Evolutionary conservation across 495 filamentous ascomycete genomes (phyloP).

Genomic region (Neurospora sp.): DNA sequence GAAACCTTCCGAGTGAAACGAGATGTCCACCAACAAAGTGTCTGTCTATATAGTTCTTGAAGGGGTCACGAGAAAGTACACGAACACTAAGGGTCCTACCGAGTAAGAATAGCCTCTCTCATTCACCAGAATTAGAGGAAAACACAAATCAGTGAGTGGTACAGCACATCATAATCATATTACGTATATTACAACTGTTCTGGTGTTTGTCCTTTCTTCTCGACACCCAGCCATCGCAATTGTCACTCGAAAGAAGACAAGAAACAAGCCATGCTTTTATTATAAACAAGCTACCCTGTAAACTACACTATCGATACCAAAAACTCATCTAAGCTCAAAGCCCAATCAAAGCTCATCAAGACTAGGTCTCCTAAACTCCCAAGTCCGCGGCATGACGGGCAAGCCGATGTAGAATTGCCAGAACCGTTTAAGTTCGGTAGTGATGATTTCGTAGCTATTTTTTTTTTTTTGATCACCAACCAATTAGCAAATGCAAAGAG

Average conservation of each 20-base stretch:
- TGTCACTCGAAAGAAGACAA: not conserved
- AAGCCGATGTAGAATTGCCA: slow-evolving; percentile 75
- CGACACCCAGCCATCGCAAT: too few relatives aligned
- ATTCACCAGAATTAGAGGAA: not conserved
- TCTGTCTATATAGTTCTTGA: too few relatives aligned
- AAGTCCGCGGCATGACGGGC: slow-evolving; percentile 57
- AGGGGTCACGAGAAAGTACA: too few relatives aligned
- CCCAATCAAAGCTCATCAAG: slow-evolving; percentile 38
- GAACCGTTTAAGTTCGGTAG: slow-evolving; percentile 49
- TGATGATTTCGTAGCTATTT: slow-evolving; percentile 48
- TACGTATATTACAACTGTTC: too few relatives aligned
- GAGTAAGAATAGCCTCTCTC: too few relatives aligned
- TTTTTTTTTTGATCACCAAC: not conserved
- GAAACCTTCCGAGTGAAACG: too few relatives aligned
- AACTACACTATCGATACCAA: not conserved
- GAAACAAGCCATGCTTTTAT: not conserved
- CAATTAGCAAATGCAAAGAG: slow-evolving; percentile 6
- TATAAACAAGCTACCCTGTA: not conserved
- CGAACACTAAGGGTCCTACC: too few relatives aligned
- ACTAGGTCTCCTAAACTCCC: slow-evolving; percentile 48
- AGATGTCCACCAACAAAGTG: too few relatives aligned
- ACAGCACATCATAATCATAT: not conserved
- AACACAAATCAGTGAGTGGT: not conserved
- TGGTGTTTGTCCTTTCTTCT: too few relatives aligned
- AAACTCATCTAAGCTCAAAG: slow-evolving; percentile 25